A percentile compares a stretch with the other conserved stretches of the same genome.
Evolutionary conservation across 2,329 filamentous ascomycete genomes (phyloP).

Genomic region (Geosmithia putterillii): DNA sequence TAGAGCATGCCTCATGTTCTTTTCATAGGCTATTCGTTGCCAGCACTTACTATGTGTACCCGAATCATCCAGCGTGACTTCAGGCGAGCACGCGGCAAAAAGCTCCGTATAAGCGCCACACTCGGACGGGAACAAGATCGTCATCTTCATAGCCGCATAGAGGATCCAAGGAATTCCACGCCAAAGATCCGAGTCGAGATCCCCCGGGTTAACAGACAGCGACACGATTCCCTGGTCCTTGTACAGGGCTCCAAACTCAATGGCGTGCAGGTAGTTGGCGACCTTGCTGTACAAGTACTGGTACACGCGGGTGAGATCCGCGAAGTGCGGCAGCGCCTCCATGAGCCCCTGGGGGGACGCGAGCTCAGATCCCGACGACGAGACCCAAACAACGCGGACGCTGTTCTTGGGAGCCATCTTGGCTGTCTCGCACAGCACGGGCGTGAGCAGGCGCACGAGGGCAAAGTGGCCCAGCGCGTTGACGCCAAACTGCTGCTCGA

Average conservation of each 20-base stretch:
- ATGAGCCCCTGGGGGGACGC: conserved; percentile 5
- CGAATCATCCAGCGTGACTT: conserved; percentile 24
- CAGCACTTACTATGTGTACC: conserved; percentile 15
- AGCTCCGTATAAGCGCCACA: conserved; percentile 35
- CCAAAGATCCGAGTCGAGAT: conserved; percentile 18
- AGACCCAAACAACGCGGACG: conserved; percentile 16
- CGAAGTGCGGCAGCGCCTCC: conserved; percentile 9
- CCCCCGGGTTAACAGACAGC: conserved; percentile 16
- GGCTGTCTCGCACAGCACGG: conserved; percentile 16
- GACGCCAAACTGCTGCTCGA: conserved; percentile 26
- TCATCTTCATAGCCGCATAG: conserved; percentile 3
- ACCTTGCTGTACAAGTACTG: conserved; percentile 10
- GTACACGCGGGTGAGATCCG: conserved; percentile 4
- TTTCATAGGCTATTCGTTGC: too few species aligned
- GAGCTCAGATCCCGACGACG: conserved; percentile 10
- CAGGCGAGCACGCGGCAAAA: conserved; percentile 28
- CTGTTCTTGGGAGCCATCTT: conserved; percentile 11
- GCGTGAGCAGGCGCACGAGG: conserved; percentile 21
- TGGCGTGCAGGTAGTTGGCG: conserved; percentile 9
- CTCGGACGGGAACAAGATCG: conserved; percentile 10
- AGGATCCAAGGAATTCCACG: conserved; percentile 6
- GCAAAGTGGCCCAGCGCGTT: conserved; percentile 26
- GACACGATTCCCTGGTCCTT: conserved; percentile 16
- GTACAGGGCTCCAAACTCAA: conserved; percentile 12
- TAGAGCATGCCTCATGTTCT: too few species aligned